phyloP scores from a whole-genome alignment of 495 filamentous ascomycete species.

The Lophiotrema nucula region DNA sequence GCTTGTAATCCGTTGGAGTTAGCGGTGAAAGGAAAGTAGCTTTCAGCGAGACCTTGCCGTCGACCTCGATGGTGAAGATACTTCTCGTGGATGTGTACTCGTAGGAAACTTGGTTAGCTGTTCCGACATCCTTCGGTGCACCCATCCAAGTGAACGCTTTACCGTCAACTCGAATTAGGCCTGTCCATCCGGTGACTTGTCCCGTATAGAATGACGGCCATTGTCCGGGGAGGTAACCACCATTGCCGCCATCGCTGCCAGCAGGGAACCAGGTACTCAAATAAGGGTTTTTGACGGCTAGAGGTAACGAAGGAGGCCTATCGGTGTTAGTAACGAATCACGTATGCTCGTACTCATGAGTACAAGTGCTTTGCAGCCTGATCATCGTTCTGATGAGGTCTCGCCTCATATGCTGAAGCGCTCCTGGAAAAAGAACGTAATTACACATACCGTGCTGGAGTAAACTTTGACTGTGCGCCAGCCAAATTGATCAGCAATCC shows the following conservation, averaged over 20 bases:
- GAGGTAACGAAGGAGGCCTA: conserved; percentile 55
- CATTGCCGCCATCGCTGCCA: conserved; percentile 55
- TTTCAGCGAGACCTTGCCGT: conserved; percentile 49
- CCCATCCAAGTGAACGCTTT: conserved; percentile 60
- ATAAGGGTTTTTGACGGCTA: conserved; percentile 61
- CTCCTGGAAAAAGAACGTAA: no score
- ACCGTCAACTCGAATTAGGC: conserved; percentile 58
- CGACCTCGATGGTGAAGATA: conserved; percentile 56
- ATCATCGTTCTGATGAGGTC: no score
- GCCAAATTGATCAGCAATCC: conserved; percentile 1
- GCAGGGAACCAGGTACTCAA: conserved; percentile 56
- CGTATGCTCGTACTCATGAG: no score
- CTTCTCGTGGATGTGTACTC: conserved; percentile 61
- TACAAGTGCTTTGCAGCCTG: no score
- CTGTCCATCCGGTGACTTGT: conserved; percentile 54
- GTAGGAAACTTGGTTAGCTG: conserved; percentile 53
- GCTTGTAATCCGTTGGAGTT: conserved; percentile 54
- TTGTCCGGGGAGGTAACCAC: conserved; percentile 57
- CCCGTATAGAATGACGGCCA: conserved; percentile 61
- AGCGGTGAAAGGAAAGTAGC: conserved; percentile 60
- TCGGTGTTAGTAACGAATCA: no score
- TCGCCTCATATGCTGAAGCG: no score
- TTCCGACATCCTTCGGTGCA: conserved; percentile 38
- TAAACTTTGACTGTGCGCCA: conserved; percentile 46
- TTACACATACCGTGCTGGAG: no score